These are phyloP conservation scores for Cystobasidium sp. DNA, from an alignment of 1,284 basidiomycete species.

Conservation along the genomic window DNA sequence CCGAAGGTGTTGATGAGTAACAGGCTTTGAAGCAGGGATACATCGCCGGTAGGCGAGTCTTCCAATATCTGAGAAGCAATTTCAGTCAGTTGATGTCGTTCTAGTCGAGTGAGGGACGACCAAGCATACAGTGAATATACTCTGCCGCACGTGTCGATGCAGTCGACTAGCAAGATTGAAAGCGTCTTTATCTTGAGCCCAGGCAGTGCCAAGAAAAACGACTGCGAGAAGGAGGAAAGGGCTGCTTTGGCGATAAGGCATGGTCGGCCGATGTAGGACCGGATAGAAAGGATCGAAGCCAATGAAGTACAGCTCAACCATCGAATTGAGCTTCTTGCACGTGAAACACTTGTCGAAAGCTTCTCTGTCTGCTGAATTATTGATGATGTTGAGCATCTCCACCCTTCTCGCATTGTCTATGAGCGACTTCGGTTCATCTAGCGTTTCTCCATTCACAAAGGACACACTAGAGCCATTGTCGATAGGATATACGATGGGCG, in stretches of 20 bases:
- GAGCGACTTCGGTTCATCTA: constrained; percentile 11
- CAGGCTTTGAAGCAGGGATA: constrained; percentile 10
- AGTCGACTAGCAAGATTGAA: constrained; percentile 12
- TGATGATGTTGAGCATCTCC: constrained; percentile 5
- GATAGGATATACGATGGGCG: constrained; percentile 1
- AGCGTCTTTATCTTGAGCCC: constrained; percentile 10
- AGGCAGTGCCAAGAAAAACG: constrained; percentile 10
- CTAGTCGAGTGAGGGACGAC: too few species aligned
- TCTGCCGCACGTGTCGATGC: constrained; percentile 15
- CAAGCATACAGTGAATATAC: constrained; percentile 4
- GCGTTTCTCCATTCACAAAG: neutral
- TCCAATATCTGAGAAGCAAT: neutral
- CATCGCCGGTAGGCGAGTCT: constrained; percentile 10
- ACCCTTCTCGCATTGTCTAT: constrained; percentile 7
- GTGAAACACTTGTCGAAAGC: constrained; percentile 11
- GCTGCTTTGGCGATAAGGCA: constrained; percentile 14
- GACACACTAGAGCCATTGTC: neutral
- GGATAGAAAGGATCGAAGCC: constrained; percentile 18
- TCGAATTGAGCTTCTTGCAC: constrained; percentile 18
- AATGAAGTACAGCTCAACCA: constrained; percentile 20
- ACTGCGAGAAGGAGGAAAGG: constrained; percentile 7
- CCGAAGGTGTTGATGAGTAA: constrained; percentile 18
- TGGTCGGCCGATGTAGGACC: constrained; percentile 15
- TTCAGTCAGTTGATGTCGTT: neutral
- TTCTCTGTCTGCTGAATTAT: constrained; percentile 3